Evolutionary conservation across 495 filamentous ascomycete genomes (phyloP).

Genomic region (Stereocaulon alpinum): DNA sequence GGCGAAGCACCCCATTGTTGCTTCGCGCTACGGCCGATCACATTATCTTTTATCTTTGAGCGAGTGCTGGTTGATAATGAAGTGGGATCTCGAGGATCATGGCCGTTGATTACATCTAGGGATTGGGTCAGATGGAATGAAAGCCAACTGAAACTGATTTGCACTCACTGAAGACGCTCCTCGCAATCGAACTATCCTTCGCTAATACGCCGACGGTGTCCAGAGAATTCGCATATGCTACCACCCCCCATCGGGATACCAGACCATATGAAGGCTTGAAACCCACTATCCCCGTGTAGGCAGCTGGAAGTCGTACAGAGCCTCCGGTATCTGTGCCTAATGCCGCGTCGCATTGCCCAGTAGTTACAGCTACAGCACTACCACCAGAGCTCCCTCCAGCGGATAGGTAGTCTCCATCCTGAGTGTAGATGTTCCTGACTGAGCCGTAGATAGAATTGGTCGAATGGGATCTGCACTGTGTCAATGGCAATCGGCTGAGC

Average conservation of each 20-base stretch:
- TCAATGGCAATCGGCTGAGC: slow-evolving; percentile 3
- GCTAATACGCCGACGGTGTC: slow-evolving; percentile 86
- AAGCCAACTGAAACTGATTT: background rate
- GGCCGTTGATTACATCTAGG: slow-evolving; percentile 40
- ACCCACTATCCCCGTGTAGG: slow-evolving; percentile 77
- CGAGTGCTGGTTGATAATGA: slow-evolving; percentile 47
- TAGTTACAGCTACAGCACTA: slow-evolving; percentile 76
- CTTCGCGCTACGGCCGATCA: slow-evolving; percentile 25
- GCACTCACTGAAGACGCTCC: slow-evolving; percentile 44
- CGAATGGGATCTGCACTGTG: slow-evolving; percentile 53
- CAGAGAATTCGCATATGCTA: slow-evolving; percentile 90
- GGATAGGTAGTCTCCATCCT: slow-evolving; percentile 38
- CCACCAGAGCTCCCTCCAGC: slow-evolving; percentile 91
- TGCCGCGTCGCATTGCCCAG: slow-evolving; percentile 59
- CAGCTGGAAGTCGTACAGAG: slow-evolving; percentile 82
- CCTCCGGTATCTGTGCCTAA: slow-evolving; percentile 94
- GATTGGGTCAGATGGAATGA: background rate
- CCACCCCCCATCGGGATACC: slow-evolving; percentile 77
- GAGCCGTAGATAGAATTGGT: slow-evolving; percentile 60
- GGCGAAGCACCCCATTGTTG: slow-evolving; percentile 15
- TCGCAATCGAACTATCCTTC: slow-evolving; percentile 36
- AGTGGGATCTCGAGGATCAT: slow-evolving; percentile 72
- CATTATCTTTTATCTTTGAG: slow-evolving; percentile 29
- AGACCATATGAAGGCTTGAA: slow-evolving; percentile 90
- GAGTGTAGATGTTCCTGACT: slow-evolving; percentile 40